Percentiles rank a stretch among this genome's conserved stretches.
Evolutionary conservation across 2,329 filamentous ascomycete species (phyloP).

Genomic region (Emergomyces africanus): DNA sequence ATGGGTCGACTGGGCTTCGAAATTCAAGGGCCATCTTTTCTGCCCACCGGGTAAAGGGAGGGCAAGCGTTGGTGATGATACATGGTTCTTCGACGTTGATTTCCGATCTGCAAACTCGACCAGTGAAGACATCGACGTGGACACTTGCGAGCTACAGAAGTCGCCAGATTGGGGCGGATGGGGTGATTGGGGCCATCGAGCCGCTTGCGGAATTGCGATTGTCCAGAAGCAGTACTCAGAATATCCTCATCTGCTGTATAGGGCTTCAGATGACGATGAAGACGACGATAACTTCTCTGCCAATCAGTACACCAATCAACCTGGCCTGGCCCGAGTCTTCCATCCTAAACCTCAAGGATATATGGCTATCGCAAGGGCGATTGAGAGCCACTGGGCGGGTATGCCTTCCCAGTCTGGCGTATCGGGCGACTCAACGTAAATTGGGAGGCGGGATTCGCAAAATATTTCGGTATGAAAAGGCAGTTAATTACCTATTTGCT

Average conservation of each 20-base stretch:
- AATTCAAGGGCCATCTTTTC: slow-evolving; percentile 17
- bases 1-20: slow-evolving; percentile 16
- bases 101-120: slow-evolving; percentile 6
- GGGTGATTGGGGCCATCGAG: slow-evolving; percentile 6
- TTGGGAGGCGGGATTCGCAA: background rate
- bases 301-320: slow-evolving; percentile 1
- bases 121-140: background rate
- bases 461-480: background rate
- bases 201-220: slow-evolving; percentile 7
- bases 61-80: slow-evolving; percentile 7
- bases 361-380: slow-evolving; percentile 14
- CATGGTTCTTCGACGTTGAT: slow-evolving; percentile 18
- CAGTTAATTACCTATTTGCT: too few species aligned
- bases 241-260: slow-evolving; percentile 1
- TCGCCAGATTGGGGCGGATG: background rate
- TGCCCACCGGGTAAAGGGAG: slow-evolving; percentile 12
- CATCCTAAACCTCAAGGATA: slow-evolving; percentile 17
- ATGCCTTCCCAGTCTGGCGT: background rate
- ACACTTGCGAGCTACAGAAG: slow-evolving; percentile 1
- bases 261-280: background rate
- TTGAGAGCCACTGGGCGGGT: slow-evolving; percentile 7
- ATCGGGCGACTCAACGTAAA: background rate
- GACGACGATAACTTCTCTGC: background rate
- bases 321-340: slow-evolving; percentile 12
- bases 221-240: background rate